phyloP scores from a whole-genome alignment of 176 grass and related monocot species.

The Leersia perrieri region DNA sequence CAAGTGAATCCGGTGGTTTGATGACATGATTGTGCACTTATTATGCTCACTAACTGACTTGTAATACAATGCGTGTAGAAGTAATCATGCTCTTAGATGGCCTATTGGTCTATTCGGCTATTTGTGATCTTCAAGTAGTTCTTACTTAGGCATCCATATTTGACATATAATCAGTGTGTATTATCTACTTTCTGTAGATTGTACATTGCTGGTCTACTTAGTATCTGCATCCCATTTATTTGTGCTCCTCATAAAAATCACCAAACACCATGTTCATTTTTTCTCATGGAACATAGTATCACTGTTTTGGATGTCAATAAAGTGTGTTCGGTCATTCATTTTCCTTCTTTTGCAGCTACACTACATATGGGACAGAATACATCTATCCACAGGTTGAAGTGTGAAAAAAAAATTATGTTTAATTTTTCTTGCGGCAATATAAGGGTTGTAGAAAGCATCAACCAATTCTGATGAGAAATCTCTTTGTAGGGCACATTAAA shows the following conservation, averaged over 20 bases:
- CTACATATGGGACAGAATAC: slow-evolving; percentile 79
- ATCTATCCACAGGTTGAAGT: slow-evolving; percentile 83
- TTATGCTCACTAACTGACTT: not conserved
- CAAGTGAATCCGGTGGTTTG: not conserved
- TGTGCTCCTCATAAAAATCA: not conserved
- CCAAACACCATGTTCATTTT: not conserved
- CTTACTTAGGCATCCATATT: not conserved
- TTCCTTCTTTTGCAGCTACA: slow-evolving; percentile 70
- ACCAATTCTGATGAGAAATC: slow-evolving; percentile 5
- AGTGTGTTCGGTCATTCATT: slow-evolving; percentile 37
- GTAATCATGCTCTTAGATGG: slow-evolving; percentile 4
- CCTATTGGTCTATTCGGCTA: no score
- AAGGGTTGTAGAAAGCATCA: slow-evolving; percentile 6
- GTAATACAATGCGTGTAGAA: not conserved
- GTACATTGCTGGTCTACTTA: not conserved
- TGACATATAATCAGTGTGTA: not conserved
- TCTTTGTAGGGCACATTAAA: slow-evolving; percentile 69
- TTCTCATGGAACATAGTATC: slow-evolving; percentile 23
- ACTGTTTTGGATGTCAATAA: slow-evolving; percentile 24
- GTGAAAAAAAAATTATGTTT: slow-evolving; percentile 34
- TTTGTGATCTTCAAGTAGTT: not conserved
- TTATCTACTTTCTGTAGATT: slow-evolving; percentile 5
- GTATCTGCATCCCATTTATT: not conserved
- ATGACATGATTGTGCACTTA: not conserved
- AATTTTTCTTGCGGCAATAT: not conserved